These are phyloP conservation scores for Teratosphaeriaceae sp. DNA, from an alignment of 2,329 filamentous ascomycete genomes.

Conservation along the genomic window DNA sequence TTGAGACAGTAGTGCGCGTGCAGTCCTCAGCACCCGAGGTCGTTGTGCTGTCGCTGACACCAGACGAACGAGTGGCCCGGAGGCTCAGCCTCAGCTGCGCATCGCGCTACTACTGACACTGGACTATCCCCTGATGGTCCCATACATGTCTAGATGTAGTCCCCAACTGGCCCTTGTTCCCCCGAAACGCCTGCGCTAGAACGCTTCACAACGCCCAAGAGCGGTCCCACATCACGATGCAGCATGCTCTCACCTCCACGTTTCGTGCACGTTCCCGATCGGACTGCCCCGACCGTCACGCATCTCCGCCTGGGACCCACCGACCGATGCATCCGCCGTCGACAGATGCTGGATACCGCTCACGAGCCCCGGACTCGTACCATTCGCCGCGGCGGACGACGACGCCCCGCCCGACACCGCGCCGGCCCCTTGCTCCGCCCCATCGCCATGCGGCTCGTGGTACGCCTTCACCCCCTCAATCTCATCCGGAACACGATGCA, in stretches of 20 bases:
- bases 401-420: slow-evolving; percentile 2
- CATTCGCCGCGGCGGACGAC: slow-evolving; percentile 16
- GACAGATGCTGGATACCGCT: slow-evolving; percentile 22
- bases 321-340: slow-evolving; percentile 37
- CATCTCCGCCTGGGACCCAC: slow-evolving; percentile 34
- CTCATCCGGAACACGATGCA: slow-evolving; percentile 22
- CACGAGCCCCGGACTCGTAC: slow-evolving; percentile 21
- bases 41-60: too few relatives aligned
- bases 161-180: too few relatives aligned
- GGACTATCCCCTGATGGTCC: too few relatives aligned
- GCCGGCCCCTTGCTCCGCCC: neutral
- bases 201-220: neutral
- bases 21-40: too few relatives aligned
- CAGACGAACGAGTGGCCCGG: too few relatives aligned
- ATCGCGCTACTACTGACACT: too few relatives aligned
- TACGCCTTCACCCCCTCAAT: slow-evolving; percentile 19
- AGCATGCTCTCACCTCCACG: neutral
- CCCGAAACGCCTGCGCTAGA: neutral
- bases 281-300: slow-evolving; percentile 11
- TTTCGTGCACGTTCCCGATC: neutral
- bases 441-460: neutral
- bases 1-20: too few relatives aligned
- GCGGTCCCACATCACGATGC: neutral
- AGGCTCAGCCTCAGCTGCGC: too few relatives aligned
- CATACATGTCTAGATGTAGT: too few relatives aligned